Evolutionary conservation across 2,329 filamentous ascomycete genomes (phyloP).

Genomic region (Talaromyces pinophilus): DNA sequence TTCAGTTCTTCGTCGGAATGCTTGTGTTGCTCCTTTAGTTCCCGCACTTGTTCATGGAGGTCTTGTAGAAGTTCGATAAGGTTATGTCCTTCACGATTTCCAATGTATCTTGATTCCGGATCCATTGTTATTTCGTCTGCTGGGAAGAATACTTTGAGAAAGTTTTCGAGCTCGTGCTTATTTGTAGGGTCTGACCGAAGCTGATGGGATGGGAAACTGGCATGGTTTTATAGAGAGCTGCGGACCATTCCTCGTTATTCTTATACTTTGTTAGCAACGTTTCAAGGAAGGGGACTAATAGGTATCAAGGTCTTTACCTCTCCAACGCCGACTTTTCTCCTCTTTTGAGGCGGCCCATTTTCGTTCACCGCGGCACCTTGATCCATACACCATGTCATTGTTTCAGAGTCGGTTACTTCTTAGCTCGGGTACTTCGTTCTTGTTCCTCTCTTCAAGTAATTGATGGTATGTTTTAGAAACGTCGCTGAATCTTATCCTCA

Average conservation of each 20-base stretch:
- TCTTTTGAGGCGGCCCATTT: constrained; percentile 12
- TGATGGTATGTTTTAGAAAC: background rate
- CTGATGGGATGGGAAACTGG: background rate
- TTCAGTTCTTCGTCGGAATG: background rate
- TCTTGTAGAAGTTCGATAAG: background rate
- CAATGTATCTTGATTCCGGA: background rate
- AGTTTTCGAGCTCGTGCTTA: constrained; percentile 4
- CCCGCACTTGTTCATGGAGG: background rate
- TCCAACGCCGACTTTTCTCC: background rate
- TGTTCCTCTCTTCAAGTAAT: background rate
- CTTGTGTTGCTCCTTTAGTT: background rate
- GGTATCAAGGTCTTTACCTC: background rate
- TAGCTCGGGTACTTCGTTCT: constrained; percentile 1
- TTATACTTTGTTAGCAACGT: background rate
- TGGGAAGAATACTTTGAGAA: background rate
- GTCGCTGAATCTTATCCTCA: constrained; percentile 2
- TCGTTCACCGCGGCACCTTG: background rate
- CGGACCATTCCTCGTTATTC: constrained; percentile 1
- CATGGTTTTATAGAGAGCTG: constrained; percentile 5
- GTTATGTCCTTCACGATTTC: background rate
- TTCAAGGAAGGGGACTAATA: background rate
- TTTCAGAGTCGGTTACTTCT: constrained; percentile 4
- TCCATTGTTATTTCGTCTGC: constrained; percentile 3
- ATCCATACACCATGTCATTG: constrained; percentile 1
- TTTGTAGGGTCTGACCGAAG: constrained; percentile 5